Evolutionary conservation across 1,284 basidiomycete species (phyloP).

Genomic region (Trichosporon sp.): DNA sequence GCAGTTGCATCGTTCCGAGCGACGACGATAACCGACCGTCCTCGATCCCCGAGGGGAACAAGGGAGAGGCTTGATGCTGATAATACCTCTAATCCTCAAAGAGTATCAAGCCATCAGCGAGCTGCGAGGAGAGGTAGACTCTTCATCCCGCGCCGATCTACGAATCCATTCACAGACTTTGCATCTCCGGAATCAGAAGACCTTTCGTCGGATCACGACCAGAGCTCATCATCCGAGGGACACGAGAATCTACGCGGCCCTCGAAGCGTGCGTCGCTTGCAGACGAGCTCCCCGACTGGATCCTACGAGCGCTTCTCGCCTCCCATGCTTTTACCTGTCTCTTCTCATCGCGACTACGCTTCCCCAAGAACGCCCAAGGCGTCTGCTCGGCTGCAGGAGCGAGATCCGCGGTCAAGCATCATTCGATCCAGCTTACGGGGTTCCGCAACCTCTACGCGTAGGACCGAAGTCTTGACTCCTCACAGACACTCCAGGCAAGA

Average conservation of each 20-base stretch:
- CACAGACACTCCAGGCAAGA: neutral
- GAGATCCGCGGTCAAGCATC: neutral
- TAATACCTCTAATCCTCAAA: neutral
- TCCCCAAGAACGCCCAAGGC: neutral
- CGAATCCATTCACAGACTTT: neutral
- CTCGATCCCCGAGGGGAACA: neutral
- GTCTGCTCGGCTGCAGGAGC: neutral
- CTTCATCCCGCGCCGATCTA: neutral
- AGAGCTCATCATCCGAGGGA: neutral
- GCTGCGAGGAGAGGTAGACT: neutral
- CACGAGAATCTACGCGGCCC: neutral
- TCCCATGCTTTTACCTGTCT: neutral
- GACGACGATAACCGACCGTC: too few species aligned
- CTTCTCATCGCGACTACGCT: neutral
- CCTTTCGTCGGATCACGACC: neutral
- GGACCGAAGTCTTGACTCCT: neutral
- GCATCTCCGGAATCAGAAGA: neutral
- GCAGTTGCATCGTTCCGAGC: too few species aligned
- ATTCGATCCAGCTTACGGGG: neutral
- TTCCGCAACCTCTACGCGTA: neutral
- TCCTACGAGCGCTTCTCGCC: neutral
- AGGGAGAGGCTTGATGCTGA: too few species aligned
- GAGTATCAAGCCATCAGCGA: neutral
- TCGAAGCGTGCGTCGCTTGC: neutral
- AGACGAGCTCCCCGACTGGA: neutral